Base-by-base conservation (phyloP, 2,329 filamentous ascomycete species). In the Fusarium mundagurra region DNA sequence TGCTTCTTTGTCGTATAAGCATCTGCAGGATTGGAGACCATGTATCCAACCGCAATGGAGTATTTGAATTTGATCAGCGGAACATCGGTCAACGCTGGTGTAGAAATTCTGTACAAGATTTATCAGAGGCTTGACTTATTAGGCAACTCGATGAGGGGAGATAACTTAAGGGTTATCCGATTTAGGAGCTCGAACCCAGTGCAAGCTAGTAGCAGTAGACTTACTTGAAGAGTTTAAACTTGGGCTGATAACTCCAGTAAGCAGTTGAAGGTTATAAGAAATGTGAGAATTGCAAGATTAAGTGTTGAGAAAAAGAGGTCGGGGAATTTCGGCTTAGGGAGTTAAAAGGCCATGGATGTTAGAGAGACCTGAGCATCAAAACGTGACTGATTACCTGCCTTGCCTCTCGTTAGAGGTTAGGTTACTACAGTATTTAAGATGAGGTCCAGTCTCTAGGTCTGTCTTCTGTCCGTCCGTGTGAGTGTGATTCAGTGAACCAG, bases 151-250 rank as follows among this genome's bases (percentile, higher is more conserved):
- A 61, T 54, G 69, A 72, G 69, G 70, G 69, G 69, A 72, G 50
- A 55, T 71, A 51, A 24, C 31, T 51, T 24, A 24, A 38, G 55
- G 53, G 64, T 44, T 64, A 53, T 72, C 68, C 61, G 71, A 69
- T 74, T 33, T 69, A 74, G 64, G 62, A 62, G 60, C 34, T 70
- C 54, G 58, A 67, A 58, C 48, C 55, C 39, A 8, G 41, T 18
- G n/a, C 66, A 72, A 70, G 50, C 70, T 74, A 64, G 55, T 72
- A 70, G 55, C 75, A 70, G 59, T 74, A 67, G 50, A 73, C 72
- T 75, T 57, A 73, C 72, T 64, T 39, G 45, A 48, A 14, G 34
- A 68, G 33, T 60, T 44, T 48, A 41, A 72, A 38, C 33, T 53
- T 57, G 24, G 29, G 51, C 59, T 44, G 39, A 66, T 64, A 38